Percentiles rank a stretch among this genome's conserved stretches.
These are phyloP conservation scores for Aspergillus sp. DNA, from an alignment of 2,329 filamentous ascomycete species.

Conservation along the genomic window DNA sequence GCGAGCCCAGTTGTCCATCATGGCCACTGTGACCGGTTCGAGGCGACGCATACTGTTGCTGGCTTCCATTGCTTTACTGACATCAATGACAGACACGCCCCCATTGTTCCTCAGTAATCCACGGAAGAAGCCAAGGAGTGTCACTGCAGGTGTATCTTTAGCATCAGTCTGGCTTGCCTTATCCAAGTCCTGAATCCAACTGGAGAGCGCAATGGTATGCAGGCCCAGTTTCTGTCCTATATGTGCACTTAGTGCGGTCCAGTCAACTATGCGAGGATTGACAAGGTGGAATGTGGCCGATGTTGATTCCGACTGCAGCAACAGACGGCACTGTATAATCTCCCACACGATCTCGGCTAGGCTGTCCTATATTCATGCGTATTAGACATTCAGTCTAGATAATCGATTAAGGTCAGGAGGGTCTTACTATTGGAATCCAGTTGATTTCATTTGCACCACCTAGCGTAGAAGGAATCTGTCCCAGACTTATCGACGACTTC, in stretches of 20 bases:
- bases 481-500: neutral
- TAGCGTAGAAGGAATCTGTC: neutral
- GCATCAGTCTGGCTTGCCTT: neutral
- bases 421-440: slow-evolving; percentile 5
- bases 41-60: neutral
- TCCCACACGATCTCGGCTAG: neutral
- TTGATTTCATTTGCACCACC: neutral
- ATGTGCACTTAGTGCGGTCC: neutral
- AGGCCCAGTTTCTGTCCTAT: neutral
- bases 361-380: neutral
- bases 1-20: neutral
- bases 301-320: neutral
- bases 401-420: neutral
- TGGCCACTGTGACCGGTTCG: neutral
- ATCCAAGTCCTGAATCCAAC: neutral
- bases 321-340: neutral
- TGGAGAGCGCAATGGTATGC: neutral
- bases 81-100: neutral
- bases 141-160: neutral
- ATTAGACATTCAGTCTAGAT: neutral
- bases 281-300: neutral
- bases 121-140: neutral
- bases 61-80: neutral
- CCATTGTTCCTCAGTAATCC: neutral
- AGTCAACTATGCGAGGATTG: neutral